Evolutionary conservation across 208 protist species (phyloP), one percentile per base, ranked within the genome.

Genomic region (Borovskyia barvae): DNA sequence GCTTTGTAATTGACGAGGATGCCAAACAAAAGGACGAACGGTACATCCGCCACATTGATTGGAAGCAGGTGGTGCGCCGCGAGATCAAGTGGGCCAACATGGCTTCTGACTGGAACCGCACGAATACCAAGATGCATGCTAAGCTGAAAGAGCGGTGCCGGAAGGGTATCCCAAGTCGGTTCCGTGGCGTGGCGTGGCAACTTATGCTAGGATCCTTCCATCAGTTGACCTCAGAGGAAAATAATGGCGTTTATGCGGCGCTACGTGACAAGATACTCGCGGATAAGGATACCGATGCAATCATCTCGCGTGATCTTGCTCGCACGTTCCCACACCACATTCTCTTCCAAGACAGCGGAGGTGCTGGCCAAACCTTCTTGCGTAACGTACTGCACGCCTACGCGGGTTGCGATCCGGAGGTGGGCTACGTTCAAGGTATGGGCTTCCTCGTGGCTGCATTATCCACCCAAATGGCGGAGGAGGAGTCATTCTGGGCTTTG

Each of bases 401-500:
- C 72, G 94, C 92, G 3, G 75, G 66, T 22, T 72, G 75, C 22
- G 88, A 97, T 61, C 92, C 91, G 5, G 85, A 96, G 71, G 90
- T 97, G 54, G 94, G 90, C 49, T 97, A 97, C 74, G 90, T 92
- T 57, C 94, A 97, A 67, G 94, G 94, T 17, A 97, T 97, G 94
- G 88, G 70, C 20, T 97, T 97, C 54, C 67, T 97, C 46, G 90
- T 94, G 40, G 90, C 75, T 4, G 80, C 85, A 2, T 72, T 96
- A 19, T 91, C 91, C 0, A 94, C 87, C 41, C 87, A 97, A 53
- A 89, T 97, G 83, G 76, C 60, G 12, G 88, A 97, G 65, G 90
- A 97, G 63, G 87, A 96, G 65, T 84, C 82, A 45, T 97, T 97
- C 71, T 97, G 94, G 90, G 76, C 78, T 15, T 64, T 98, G 32